Base-by-base conservation (phyloP, 2,329 filamentous ascomycete species). In the Hypoxylon sp. region DNA sequence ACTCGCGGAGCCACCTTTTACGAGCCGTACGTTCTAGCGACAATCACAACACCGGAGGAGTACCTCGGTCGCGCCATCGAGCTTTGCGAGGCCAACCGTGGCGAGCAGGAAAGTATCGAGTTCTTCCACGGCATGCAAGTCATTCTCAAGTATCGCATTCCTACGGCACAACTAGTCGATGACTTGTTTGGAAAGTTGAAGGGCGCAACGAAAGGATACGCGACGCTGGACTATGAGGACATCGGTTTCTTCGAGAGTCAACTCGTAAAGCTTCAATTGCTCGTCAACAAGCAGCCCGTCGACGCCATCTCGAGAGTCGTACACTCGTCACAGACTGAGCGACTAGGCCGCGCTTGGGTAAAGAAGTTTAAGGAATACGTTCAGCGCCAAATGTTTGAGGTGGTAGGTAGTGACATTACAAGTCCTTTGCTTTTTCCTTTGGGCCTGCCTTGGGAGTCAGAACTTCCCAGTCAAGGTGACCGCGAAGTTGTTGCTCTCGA, bases 161-260 rank as follows among this genome's bases (percentile, higher is more conserved):
- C 96, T 0, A 85, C 97, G 0, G 89, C 93, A 1, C 93, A 97
- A 56, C 84, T 99, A 3, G 96, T 99, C 0, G 96, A 98, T 72
- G 96, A 99, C 78, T 91, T 99, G 75, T 99, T 99, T 77, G 96
- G 96, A 54, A 97, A 97, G 79, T 84, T 99, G 55, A 99, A 99
- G 78, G 93, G 93, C 36, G 87, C 89, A 0, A 97, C 94, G 1
- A 97, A 97, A 77, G 96, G 96, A 9, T 99, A 99, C 73, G 96
- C 96, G 0, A 96, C 92, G 33, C 86, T 99, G 4, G 96, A 99
- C 78, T 99, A 99, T 77, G 96, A 99, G 80, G 96, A 99, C 72
- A 91, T 93, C 0, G 95, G 92, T 0, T 99, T 93, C 87, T 88
- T 91, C 20, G 81, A 87, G 64, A 93, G 91, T 74, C 89, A 89